Evolutionary conservation across 2,329 filamentous ascomycete genomes (phyloP).

Genomic region (Diaporthe longicolla): DNA sequence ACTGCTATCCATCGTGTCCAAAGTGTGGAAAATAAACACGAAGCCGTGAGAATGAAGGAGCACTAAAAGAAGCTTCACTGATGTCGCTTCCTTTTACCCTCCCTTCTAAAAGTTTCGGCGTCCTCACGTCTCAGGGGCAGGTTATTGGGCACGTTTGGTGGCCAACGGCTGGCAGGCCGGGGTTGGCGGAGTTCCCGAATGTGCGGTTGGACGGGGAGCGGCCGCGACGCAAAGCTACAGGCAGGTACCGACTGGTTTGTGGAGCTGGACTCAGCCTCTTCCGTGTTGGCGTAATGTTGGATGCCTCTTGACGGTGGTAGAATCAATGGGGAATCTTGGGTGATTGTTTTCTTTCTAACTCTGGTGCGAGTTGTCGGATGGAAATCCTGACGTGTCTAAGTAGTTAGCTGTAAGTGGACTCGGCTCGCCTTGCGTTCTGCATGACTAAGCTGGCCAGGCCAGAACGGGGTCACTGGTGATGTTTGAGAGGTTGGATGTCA

Average conservation of each 20-base stretch:
- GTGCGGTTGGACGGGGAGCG: background rate
- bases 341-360: background rate
- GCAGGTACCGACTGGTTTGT: too few species aligned
- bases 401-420: background rate
- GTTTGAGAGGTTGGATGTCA: background rate
- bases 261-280: too few species aligned
- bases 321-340: too few species aligned
- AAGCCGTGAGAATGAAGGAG: background rate
- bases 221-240: too few species aligned
- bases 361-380: background rate
- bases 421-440: background rate
- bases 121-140: background rate
- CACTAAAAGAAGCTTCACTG: background rate
- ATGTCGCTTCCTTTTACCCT: too few species aligned
- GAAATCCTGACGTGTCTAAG: background rate
- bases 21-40: background rate
- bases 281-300: too few species aligned
- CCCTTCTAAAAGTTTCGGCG: background rate
- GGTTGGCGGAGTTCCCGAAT: background rate
- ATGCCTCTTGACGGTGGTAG: too few species aligned
- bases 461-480: background rate
- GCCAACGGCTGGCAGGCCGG: background rate
- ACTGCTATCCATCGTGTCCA: background rate
- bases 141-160: too few species aligned
- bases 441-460: slow-evolving; percentile 15